Conservation (phyloP, 495 filamentous ascomycete species). For the Baudoinia panamericana region DNA sequence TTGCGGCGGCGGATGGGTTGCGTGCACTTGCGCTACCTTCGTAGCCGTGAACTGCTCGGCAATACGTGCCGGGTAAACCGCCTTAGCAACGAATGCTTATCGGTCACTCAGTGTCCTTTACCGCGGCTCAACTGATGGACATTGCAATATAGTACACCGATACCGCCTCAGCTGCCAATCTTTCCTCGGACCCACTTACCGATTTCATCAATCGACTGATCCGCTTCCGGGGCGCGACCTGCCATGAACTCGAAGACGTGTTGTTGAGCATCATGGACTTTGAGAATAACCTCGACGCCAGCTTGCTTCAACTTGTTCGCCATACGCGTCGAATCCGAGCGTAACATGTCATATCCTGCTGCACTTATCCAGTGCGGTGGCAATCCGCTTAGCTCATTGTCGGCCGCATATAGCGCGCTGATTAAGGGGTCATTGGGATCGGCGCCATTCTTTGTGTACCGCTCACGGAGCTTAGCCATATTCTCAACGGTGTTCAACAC, state of each 20-base stretch:
- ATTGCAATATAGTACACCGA: too few species aligned
- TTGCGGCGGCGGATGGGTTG: slow-evolving; percentile 3
- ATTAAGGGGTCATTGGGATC: slow-evolving; percentile 5
- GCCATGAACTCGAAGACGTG: slow-evolving; percentile 17
- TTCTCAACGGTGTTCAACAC: not conserved
- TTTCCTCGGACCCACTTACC: slow-evolving; percentile 11
- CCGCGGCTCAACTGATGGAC: too few species aligned
- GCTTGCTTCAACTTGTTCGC: slow-evolving; percentile 11
- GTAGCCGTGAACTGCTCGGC: not conserved
- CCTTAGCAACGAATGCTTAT: too few species aligned
- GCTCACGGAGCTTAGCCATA: not conserved
- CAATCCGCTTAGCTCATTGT: not conserved
- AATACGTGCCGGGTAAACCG: too few species aligned
- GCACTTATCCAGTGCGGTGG: slow-evolving; percentile 9
- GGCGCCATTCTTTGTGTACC: slow-evolving; percentile 3
- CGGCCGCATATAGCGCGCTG: slow-evolving; percentile 5
- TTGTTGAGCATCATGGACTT: slow-evolving; percentile 8
- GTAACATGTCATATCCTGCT: slow-evolving; percentile 9
- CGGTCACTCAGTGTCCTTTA: too few species aligned
- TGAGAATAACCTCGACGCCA: slow-evolving; percentile 7
- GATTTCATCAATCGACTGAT: slow-evolving; percentile 4
- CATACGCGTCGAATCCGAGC: slow-evolving; percentile 6
- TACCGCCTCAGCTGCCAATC: slow-evolving; percentile 7
- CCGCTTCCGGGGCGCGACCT: slow-evolving; percentile 8
- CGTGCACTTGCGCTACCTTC: not conserved